phyloP scores from a whole-genome alignment of 805 yeast genomes.

The Candida loeiensis region DNA sequence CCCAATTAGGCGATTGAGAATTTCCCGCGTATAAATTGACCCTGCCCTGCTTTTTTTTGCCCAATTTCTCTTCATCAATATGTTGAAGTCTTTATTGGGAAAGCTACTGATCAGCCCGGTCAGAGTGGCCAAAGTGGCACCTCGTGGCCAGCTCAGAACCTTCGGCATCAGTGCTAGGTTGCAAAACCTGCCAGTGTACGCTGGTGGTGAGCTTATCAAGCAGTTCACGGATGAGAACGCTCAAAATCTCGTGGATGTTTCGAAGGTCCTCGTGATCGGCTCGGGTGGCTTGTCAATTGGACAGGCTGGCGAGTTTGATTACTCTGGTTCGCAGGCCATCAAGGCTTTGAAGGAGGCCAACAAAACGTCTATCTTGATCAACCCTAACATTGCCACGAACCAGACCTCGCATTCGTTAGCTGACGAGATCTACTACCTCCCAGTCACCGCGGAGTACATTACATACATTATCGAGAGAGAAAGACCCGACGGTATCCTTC shows the following conservation, averaged over 20 bases:
- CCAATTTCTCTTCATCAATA: slow-evolving; percentile 1
- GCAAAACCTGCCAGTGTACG: slow-evolving; percentile 38
- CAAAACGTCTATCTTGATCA: slow-evolving; percentile 79
- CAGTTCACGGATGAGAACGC: slow-evolving; percentile 58
- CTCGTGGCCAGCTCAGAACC: not conserved
- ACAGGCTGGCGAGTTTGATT: slow-evolving; percentile 98
- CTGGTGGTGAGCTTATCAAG: slow-evolving; percentile 59
- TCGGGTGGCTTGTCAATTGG: slow-evolving; percentile 98
- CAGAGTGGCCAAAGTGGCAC: not conserved
- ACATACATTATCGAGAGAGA: slow-evolving; percentile 94
- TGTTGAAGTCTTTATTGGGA: slow-evolving; percentile 2
- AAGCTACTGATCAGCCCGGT: not conserved
- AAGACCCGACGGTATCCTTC: slow-evolving; percentile 90
- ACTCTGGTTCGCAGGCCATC: slow-evolving; percentile 96
- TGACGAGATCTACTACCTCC: slow-evolving; percentile 91
- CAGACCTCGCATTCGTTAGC: slow-evolving; percentile 95
- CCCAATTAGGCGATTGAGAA: slow-evolving; percentile 24
- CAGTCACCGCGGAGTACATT: slow-evolving; percentile 95
- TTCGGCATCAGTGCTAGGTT: slow-evolving; percentile 10
- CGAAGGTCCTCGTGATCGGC: slow-evolving; percentile 87
- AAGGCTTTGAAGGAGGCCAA: slow-evolving; percentile 91
- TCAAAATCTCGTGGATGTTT: slow-evolving; percentile 72
- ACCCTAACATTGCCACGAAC: slow-evolving; percentile 95
- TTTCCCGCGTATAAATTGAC: slow-evolving; percentile 13
- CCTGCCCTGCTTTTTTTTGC: slow-evolving; percentile 2